phyloP scores from a whole-genome alignment of 495 filamentous ascomycete species.

The Aspergillus nanangensis region DNA sequence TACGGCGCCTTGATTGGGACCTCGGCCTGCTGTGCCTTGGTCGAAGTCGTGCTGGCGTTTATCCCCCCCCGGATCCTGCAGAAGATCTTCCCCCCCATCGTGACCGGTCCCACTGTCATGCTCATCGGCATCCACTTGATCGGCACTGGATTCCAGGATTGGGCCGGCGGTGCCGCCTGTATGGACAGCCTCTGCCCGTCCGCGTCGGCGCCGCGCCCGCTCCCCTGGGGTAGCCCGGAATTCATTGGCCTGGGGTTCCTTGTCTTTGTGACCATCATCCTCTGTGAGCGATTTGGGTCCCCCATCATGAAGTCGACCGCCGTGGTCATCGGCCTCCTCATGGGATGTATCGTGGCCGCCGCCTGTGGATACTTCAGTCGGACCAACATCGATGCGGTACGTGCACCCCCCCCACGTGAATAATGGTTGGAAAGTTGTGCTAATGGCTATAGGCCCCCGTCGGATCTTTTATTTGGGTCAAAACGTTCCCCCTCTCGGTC shows the following conservation, averaged over 20 bases:
- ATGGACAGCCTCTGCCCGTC: conserved; percentile 68
- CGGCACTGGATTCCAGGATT: conserved; percentile 71
- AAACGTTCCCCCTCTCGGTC: conserved; percentile 75
- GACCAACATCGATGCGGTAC: conserved; percentile 53
- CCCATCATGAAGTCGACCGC: conserved; percentile 72
- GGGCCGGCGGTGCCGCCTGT: conserved; percentile 71
- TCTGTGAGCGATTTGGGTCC: conserved; percentile 79
- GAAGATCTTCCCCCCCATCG: conserved; percentile 80
- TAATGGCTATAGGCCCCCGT: conserved; percentile 47
- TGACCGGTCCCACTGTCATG: conserved; percentile 81
- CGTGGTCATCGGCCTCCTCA: conserved; percentile 76
- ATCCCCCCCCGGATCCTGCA: conserved; percentile 64
- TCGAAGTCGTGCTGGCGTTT: conserved; percentile 42
- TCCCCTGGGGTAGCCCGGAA: conserved; percentile 83
- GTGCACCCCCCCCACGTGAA: conserved; percentile 10
- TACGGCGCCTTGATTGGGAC: conserved; percentile 87
- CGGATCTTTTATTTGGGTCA: conserved; percentile 84
- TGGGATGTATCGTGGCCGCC: conserved; percentile 83
- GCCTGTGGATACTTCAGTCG: conserved; percentile 80
- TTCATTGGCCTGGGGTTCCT: conserved; percentile 89
- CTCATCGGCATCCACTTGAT: conserved; percentile 75
- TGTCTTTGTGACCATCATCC: conserved; percentile 84
- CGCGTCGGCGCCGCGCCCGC: conserved; percentile 69
- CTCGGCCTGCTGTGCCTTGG: conserved; percentile 44
- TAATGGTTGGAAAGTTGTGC: background rate